These are phyloP conservation scores for Amanita exitialis DNA, from an alignment of 768 basidiomycete species.

Conservation along the genomic window DNA sequence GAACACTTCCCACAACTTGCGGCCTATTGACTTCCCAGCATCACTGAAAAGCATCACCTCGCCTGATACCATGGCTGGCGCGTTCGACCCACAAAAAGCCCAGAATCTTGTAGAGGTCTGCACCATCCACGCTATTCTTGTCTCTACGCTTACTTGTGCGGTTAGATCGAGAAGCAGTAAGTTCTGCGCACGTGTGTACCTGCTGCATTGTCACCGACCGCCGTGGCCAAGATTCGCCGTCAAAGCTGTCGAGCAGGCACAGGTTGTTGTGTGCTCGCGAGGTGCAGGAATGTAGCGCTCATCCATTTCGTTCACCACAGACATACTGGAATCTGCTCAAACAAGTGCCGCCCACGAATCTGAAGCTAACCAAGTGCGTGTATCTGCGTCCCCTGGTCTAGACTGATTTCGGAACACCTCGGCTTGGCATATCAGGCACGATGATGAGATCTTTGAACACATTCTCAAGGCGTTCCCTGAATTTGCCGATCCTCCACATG, in stretches of 20 bases:
- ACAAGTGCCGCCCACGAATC: constrained; percentile 63
- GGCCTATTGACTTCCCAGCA: background rate
- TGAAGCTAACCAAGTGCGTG: constrained; percentile 75
- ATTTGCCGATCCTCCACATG: constrained; percentile 37
- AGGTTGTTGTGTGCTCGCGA: constrained; percentile 44
- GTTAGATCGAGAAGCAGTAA: constrained; percentile 93
- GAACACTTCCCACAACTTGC: background rate
- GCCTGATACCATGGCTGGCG: constrained; percentile 1
- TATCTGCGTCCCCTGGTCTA: background rate
- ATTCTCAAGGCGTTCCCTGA: constrained; percentile 78
- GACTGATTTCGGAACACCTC: background rate
- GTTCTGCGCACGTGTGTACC: constrained; percentile 18
- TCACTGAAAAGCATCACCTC: too few species aligned
- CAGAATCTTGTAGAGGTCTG: constrained; percentile 84
- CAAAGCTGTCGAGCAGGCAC: constrained; percentile 92
- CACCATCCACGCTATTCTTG: constrained; percentile 1
- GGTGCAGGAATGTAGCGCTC: background rate
- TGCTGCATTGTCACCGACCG: background rate
- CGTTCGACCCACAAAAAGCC: constrained; percentile 85
- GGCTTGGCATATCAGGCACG: constrained; percentile 38
- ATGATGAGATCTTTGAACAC: constrained; percentile 87
- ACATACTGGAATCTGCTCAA: constrained; percentile 94
- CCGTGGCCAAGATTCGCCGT: constrained; percentile 63
- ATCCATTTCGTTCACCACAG: constrained; percentile 25
- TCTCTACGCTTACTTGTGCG: background rate